A percentile compares a stretch with the other conserved stretches of the same genome.
These are phyloP conservation scores for Pseudogymnoascus sp. DNA, from an alignment of 2,329 filamentous ascomycete species.

Conservation along the genomic window DNA sequence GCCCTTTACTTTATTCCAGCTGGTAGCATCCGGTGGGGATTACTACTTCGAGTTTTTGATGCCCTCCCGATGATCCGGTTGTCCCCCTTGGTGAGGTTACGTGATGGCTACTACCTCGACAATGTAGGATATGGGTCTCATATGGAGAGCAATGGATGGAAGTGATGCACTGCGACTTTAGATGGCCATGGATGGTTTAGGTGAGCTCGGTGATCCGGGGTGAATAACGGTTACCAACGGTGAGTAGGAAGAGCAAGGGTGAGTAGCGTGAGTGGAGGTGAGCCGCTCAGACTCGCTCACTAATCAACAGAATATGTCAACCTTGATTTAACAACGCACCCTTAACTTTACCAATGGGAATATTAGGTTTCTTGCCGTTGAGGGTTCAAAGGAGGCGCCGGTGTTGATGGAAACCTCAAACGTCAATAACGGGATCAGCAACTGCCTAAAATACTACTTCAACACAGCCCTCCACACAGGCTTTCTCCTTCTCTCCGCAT, in stretches of 20 bases:
- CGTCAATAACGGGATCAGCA: conserved; percentile 82
- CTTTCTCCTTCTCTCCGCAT: not conserved
- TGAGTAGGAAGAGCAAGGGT: not conserved
- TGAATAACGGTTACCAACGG: not conserved
- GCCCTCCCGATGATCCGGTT: not conserved
- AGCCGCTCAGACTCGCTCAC: not conserved
- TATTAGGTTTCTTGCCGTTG: not conserved
- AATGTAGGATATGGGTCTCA: not conserved
- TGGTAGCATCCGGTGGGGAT: not conserved
- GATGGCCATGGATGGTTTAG: not conserved
- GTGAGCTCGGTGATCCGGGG: not conserved
- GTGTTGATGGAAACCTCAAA: conserved; percentile 62
- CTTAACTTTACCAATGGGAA: not conserved
- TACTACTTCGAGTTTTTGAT: not conserved
- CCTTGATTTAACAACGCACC: not conserved
- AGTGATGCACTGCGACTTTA: not conserved
- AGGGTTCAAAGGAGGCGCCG: not conserved
- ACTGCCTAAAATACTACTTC: conserved; percentile 95
- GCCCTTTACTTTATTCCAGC: not conserved
- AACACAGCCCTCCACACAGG: conserved; percentile 44
- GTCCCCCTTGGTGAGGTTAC: not conserved
- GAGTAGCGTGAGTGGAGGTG: not conserved
- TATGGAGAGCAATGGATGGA: not conserved
- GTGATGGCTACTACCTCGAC: not conserved
- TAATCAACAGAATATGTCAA: not conserved